A percentile compares a stretch with the other conserved stretches of the same genome.
Conservation (phyloP, 2,329 filamentous ascomycete genomes). For the Pseudohalonectria lignicola region DNA sequence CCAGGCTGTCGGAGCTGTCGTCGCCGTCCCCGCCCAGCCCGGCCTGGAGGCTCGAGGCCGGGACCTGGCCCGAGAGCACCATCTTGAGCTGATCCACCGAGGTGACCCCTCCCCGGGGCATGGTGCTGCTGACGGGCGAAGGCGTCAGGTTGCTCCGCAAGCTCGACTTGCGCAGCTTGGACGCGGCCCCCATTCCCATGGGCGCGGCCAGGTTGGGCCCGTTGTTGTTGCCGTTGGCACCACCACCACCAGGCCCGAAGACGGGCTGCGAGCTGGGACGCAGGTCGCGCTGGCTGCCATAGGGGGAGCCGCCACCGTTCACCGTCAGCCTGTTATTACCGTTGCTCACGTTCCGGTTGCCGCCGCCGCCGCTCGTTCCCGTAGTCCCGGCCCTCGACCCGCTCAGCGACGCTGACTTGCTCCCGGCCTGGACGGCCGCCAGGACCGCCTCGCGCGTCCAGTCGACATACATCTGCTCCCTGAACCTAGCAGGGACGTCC, state of each 20-base stretch:
- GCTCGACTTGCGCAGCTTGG: conserved; percentile 42
- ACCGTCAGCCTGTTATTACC: conserved; percentile 19
- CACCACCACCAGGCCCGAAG: not conserved
- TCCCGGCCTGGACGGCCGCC: conserved; percentile 54
- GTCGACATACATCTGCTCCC: conserved; percentile 64
- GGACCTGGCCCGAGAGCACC: conserved; percentile 41
- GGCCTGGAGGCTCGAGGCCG: conserved; percentile 24
- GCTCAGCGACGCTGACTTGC: conserved; percentile 62
- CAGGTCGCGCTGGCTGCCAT: conserved; percentile 37
- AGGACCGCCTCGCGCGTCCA: conserved; percentile 73
- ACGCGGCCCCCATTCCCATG: conserved; percentile 10
- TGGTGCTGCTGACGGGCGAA: conserved; percentile 18
- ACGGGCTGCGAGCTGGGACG: conserved; percentile 35
- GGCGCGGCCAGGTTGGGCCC: conserved; percentile 15
- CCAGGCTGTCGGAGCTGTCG: conserved; percentile 55
- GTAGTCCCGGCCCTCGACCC: conserved; percentile 61
- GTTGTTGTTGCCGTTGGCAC: conserved; percentile 11
- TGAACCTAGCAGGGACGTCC: conserved; percentile 56
- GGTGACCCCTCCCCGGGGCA: conserved; percentile 33
- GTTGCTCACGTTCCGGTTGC: conserved; percentile 49
- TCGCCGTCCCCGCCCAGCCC: conserved; percentile 25
- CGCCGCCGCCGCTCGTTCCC: conserved; percentile 23
- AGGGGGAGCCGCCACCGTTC: conserved; percentile 26
- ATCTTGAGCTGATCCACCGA: conserved; percentile 55
- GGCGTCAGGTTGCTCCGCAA: conserved; percentile 39